These are phyloP conservation scores for Rhodotorula babjevae DNA, from an alignment of 768 basidiomycete genomes.

Conservation along the genomic window DNA sequence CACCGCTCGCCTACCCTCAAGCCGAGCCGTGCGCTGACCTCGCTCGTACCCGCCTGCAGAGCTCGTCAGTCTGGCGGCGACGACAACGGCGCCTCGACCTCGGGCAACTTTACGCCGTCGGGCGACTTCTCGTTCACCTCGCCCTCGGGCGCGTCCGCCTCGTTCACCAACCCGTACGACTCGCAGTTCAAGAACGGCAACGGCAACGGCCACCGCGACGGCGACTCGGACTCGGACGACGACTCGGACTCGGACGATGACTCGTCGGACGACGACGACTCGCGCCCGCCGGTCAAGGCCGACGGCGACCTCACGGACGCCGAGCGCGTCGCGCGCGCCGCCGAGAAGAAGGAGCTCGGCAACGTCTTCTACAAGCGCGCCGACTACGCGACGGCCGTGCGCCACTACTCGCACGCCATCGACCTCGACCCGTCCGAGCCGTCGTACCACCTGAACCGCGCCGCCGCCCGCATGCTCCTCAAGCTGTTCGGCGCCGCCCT, in stretches of 20 bases:
- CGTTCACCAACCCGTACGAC: neutral
- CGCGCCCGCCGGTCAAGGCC: conserved; percentile 13
- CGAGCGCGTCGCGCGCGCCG: conserved; percentile 43
- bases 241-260: conserved; percentile 13
- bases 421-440: conserved; percentile 64
- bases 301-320: conserved; percentile 22
- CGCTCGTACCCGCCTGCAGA: neutral
- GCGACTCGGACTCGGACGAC: conserved; percentile 16
- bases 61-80: neutral
- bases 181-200: neutral
- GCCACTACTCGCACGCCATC: conserved; percentile 65
- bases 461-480: conserved; percentile 75
- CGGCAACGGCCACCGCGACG: neutral
- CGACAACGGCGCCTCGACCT: neutral
- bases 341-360: conserved; percentile 67
- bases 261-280: conserved; percentile 7
- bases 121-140: conserved; percentile 21
- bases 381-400: conserved; percentile 37
- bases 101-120: conserved; percentile 20
- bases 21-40: too few species aligned
- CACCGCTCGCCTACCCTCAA: too few species aligned
- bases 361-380: conserved; percentile 51
- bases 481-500: conserved; percentile 72
- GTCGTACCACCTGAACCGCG: conserved; percentile 75
- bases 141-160: neutral